Evolutionary conservation across 441 rosid species (phyloP).

Genomic region (Erodium moschatum): DNA sequence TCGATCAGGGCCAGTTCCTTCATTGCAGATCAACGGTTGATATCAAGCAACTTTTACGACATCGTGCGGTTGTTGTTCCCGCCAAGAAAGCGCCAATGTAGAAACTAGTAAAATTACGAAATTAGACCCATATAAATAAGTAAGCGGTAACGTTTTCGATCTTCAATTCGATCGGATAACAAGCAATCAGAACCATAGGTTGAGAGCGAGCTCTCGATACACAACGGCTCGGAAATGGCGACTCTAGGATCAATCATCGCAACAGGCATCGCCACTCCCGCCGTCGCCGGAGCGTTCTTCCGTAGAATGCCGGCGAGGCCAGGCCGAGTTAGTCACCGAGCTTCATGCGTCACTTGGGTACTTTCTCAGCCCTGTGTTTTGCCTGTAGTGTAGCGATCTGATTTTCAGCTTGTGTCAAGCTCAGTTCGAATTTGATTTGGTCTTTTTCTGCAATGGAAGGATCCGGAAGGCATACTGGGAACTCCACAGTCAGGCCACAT

Average conservation of each 20-base stretch:
- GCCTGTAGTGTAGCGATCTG: background rate
- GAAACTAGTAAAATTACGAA: background rate
- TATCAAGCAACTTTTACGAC: background rate
- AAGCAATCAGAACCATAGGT: background rate
- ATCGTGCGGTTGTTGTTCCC: background rate
- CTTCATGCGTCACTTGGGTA: background rate
- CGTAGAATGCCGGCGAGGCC: background rate
- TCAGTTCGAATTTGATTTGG: background rate
- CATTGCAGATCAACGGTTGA: background rate
- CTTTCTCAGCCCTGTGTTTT: background rate
- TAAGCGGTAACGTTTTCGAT: background rate
- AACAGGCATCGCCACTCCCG: background rate
- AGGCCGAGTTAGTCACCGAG: background rate
- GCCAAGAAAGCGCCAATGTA: background rate
- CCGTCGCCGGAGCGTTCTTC: background rate
- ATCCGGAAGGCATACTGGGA: slow-evolving; percentile 71
- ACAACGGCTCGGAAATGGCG: background rate
- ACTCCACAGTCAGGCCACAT: slow-evolving; percentile 64
- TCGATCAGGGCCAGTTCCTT: background rate
- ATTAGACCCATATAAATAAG: background rate
- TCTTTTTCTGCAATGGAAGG: slow-evolving; percentile 28
- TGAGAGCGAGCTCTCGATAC: background rate
- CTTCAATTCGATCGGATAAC: background rate
- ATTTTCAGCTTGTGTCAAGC: background rate
- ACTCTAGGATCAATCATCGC: background rate